Evolutionary conservation across 352 stramenopile genomes (phyloP).

Genomic region (Stramenopiles sp.): DNA sequence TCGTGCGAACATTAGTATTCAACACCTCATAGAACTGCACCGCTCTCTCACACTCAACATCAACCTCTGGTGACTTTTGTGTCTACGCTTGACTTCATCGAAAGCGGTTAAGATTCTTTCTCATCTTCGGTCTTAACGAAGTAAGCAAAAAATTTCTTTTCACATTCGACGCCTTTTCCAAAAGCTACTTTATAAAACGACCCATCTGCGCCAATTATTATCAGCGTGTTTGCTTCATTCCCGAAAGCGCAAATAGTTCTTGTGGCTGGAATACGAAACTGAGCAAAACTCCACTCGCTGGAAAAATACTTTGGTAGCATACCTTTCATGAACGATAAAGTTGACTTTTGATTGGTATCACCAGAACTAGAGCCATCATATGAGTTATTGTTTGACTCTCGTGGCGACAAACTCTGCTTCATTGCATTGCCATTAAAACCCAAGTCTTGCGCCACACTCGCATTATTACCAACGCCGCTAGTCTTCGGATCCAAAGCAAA

Average conservation of each 20-base stretch:
- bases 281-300: conserved; percentile 76
- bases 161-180: conserved; percentile 54
- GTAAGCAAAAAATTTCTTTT: conserved; percentile 65
- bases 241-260: conserved; percentile 74
- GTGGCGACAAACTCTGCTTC: neutral
- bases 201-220: conserved; percentile 54
- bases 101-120: too few species aligned
- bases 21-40: neutral
- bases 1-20: neutral
- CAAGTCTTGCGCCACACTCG: conserved; percentile 26
- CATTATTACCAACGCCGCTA: conserved; percentile 41
- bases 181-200: conserved; percentile 68
- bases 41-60: too few species aligned
- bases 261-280: conserved; percentile 67
- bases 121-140: conserved; percentile 66
- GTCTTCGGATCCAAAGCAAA: conserved; percentile 35
- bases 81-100: neutral
- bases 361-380: too few species aligned
- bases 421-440: neutral
- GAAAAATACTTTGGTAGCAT: conserved; percentile 75
- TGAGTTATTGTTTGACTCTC: too few species aligned
- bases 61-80: too few species aligned
- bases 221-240: conserved; percentile 64
- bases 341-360: neutral
- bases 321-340: conserved; percentile 62